Percentiles rank a stretch among this genome's conserved stretches.
Evolutionary conservation across 176 grass and related monocot genomes (phyloP).

Genomic region (Urochloa ruziziensis): DNA sequence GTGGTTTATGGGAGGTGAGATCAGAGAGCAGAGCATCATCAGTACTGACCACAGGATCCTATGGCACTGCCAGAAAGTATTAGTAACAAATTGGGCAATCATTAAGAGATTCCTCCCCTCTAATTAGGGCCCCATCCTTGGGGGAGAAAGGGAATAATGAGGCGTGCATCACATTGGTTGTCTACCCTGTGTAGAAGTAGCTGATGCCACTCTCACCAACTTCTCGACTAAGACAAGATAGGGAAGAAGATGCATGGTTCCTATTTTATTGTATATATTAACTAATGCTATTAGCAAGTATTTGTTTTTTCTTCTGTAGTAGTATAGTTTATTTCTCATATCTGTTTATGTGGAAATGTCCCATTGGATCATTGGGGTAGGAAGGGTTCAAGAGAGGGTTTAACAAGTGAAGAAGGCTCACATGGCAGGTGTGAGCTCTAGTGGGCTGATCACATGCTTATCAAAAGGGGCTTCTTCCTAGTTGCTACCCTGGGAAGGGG

Average conservation of each 20-base stretch:
- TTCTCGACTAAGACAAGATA: conserved; percentile 60
- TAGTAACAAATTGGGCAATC: conserved; percentile 50
- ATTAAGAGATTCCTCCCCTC: conserved; percentile 45
- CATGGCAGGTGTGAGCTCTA: conserved; percentile 56
- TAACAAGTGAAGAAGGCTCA: conserved; percentile 48
- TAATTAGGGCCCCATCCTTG: conserved; percentile 41
- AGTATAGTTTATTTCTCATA: conserved; percentile 7
- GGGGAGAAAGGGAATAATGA: conserved; percentile 40
- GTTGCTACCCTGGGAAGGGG: conserved; percentile 28
- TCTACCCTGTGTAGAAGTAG: conserved; percentile 42
- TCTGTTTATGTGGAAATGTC: conserved; percentile 12
- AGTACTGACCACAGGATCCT: conserved; percentile 36
- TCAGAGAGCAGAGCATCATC: neutral
- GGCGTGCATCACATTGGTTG: conserved; percentile 54
- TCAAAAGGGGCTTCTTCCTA: conserved; percentile 34
- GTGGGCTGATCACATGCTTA: conserved; percentile 36
- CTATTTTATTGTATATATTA: conserved; percentile 33
- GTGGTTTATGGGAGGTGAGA: conserved; percentile 2
- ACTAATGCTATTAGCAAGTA: conserved; percentile 9
- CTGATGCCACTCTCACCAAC: conserved; percentile 45
- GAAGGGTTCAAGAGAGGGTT: conserved; percentile 47
- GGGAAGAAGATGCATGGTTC: conserved; percentile 13
- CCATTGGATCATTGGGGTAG: conserved; percentile 36
- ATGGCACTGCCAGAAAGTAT: conserved; percentile 21
- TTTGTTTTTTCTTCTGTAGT: neutral